phyloP scores from a whole-genome alignment of 2,329 filamentous ascomycete genomes.

The Ceratocystis huliohia region DNA sequence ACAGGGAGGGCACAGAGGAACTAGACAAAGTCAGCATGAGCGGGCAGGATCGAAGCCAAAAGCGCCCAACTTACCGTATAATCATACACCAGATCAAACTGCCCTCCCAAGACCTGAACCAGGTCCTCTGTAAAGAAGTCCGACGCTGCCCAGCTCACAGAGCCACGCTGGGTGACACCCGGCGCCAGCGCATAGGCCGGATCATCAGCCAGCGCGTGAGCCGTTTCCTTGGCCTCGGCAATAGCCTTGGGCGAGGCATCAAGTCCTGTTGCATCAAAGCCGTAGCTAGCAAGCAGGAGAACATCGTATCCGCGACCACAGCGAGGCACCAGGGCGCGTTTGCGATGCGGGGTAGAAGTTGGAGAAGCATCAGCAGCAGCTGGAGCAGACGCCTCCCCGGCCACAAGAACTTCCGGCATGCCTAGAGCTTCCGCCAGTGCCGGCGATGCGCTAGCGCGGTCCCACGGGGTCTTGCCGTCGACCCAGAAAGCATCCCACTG shows the following conservation, averaged over 20 bases:
- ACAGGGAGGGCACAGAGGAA: constrained; percentile 52
- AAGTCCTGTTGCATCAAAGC: constrained; percentile 65
- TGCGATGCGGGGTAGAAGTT: constrained; percentile 25
- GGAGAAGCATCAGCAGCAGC: constrained; percentile 55
- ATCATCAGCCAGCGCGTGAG: constrained; percentile 30
- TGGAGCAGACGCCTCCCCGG: constrained; percentile 23
- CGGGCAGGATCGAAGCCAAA: background rate
- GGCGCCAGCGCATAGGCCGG: constrained; percentile 33
- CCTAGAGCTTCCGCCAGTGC: constrained; percentile 42
- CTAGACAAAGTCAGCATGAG: constrained; percentile 27
- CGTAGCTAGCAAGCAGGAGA: constrained; percentile 57
- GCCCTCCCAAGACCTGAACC: constrained; percentile 33
- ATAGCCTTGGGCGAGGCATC: constrained; percentile 46
- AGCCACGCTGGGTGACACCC: constrained; percentile 35
- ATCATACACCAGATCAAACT: constrained; percentile 55
- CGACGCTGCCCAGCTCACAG: constrained; percentile 43
- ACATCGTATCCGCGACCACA: constrained; percentile 77
- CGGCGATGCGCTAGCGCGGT: constrained; percentile 40
- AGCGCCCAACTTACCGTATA: constrained; percentile 40
- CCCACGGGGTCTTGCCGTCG: constrained; percentile 40
- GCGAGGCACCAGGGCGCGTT: constrained; percentile 58
- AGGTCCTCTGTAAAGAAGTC: constrained; percentile 57
- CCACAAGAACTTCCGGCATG: constrained; percentile 22
- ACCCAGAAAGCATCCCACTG: constrained; percentile 40
- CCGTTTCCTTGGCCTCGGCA: constrained; percentile 35